phyloP scores from a whole-genome alignment of 2,329 filamentous ascomycete genomes.

The Xylariaceae sp. region DNA sequence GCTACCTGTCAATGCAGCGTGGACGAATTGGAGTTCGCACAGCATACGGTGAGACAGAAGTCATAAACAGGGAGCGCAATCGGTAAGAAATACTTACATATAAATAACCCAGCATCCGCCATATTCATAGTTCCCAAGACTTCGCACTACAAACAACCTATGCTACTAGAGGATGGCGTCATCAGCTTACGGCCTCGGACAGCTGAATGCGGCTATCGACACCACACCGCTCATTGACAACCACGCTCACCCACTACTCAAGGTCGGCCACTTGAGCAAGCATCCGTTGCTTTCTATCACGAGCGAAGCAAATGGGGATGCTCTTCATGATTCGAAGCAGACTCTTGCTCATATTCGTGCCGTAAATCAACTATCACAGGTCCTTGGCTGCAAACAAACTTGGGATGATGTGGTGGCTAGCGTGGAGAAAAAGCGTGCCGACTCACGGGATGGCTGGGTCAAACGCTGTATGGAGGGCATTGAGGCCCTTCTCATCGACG shows the following conservation, averaged over 20 bases:
- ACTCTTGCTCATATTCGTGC: slow-evolving; percentile 72
- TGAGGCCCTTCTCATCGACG: slow-evolving; percentile 76
- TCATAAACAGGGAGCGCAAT: too few relatives aligned
- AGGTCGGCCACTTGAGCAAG: slow-evolving; percentile 48
- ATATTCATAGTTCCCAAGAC: too few relatives aligned
- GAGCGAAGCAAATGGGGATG: slow-evolving; percentile 72
- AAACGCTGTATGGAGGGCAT: slow-evolving; percentile 70
- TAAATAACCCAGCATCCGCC: too few relatives aligned
- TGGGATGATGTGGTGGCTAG: slow-evolving; percentile 58
- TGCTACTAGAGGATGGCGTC: slow-evolving; percentile 17
- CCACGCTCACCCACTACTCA: slow-evolving; percentile 71
- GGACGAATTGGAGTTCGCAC: neutral
- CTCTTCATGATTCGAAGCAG: slow-evolving; percentile 62
- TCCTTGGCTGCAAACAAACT: slow-evolving; percentile 65
- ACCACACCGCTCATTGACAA: slow-evolving; percentile 71
- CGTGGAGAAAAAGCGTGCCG: slow-evolving; percentile 45
- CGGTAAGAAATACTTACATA: too few relatives aligned
- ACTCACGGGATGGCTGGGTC: slow-evolving; percentile 59
- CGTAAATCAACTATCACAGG: slow-evolving; percentile 65
- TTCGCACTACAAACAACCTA: neutral
- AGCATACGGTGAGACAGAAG: too few relatives aligned
- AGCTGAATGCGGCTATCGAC: slow-evolving; percentile 44
- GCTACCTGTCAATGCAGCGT: too few relatives aligned
- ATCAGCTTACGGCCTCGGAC: slow-evolving; percentile 8
- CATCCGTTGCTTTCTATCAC: slow-evolving; percentile 62